These are phyloP conservation scores for Grifola frondosa DNA, from an alignment of 1,284 basidiomycete species.

Conservation along the genomic window DNA sequence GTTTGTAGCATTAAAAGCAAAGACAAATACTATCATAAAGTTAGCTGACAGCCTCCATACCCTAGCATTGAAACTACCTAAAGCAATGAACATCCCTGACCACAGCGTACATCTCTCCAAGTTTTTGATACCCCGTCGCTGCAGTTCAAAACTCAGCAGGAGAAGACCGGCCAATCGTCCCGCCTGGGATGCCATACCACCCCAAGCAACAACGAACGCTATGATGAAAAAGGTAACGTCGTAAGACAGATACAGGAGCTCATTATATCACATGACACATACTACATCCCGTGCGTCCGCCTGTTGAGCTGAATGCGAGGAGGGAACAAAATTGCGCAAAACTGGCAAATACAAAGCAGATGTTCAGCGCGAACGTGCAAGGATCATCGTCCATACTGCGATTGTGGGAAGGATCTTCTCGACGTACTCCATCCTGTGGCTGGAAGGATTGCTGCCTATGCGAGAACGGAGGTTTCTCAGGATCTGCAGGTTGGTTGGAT, in stretches of 20 bases:
- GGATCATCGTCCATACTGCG: slow-evolving; percentile 21
- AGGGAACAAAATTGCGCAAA: slow-evolving; percentile 44
- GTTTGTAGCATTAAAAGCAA: slow-evolving; percentile 43
- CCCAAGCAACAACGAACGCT: slow-evolving; percentile 54
- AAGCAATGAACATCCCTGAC: slow-evolving; percentile 34
- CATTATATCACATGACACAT: slow-evolving; percentile 11
- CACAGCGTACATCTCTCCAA: slow-evolving; percentile 39
- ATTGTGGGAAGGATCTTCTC: too few species aligned
- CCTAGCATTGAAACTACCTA: slow-evolving; percentile 34
- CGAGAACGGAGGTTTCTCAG: too few species aligned
- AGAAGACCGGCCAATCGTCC: slow-evolving; percentile 44
- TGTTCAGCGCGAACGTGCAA: slow-evolving; percentile 41
- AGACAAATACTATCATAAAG: slow-evolving; percentile 37
- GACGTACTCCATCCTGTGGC: too few species aligned
- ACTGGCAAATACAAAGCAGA: slow-evolving; percentile 45
- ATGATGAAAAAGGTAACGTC: neutral
- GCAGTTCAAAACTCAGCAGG: slow-evolving; percentile 43
- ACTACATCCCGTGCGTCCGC: slow-evolving; percentile 41
- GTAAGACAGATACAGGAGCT: neutral
- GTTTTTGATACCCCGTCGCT: slow-evolving; percentile 30
- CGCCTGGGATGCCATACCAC: slow-evolving; percentile 44
- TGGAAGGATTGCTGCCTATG: too few species aligned
- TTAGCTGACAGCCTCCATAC: slow-evolving; percentile 7
- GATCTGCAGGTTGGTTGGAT: slow-evolving; percentile 4
- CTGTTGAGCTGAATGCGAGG: slow-evolving; percentile 33